These are phyloP conservation scores for Aspergillus novofumigatus DNA, from an alignment of 2,329 filamentous ascomycete genomes.

Conservation along the genomic window DNA sequence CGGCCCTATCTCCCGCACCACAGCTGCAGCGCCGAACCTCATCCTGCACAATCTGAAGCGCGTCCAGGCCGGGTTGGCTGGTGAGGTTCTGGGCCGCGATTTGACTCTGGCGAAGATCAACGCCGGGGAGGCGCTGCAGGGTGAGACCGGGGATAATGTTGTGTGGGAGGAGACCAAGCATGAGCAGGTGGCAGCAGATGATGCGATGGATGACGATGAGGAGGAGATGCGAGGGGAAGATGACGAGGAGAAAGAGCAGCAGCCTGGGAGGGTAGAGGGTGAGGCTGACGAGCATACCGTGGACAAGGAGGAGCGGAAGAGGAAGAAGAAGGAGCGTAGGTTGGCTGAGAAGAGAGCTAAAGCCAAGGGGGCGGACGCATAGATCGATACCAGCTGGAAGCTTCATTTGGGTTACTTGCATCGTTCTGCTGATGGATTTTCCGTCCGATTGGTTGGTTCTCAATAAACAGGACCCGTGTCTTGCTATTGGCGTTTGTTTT, in stretches of 20 bases:
- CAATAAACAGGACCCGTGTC: background rate
- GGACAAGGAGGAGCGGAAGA: slow-evolving; percentile 53
- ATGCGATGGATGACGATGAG: slow-evolving; percentile 36
- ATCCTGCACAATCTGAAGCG: slow-evolving; percentile 44
- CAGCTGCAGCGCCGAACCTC: slow-evolving; percentile 38
- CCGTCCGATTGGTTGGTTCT: slow-evolving; percentile 10
- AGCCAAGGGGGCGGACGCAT: slow-evolving; percentile 27
- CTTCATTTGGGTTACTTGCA: background rate
- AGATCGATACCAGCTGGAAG: slow-evolving; percentile 2
- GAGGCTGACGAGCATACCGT: slow-evolving; percentile 27
- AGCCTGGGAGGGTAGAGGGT: slow-evolving; percentile 26
- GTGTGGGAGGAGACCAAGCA: slow-evolving; percentile 36
- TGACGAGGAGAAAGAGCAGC: slow-evolving; percentile 40
- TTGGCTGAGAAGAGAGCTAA: slow-evolving; percentile 42
- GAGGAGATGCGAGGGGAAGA: slow-evolving; percentile 34
- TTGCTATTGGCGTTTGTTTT: slow-evolving; percentile 18
- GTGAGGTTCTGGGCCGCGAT: slow-evolving; percentile 41
- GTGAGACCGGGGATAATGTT: slow-evolving; percentile 23
- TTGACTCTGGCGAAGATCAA: slow-evolving; percentile 34
- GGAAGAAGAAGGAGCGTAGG: slow-evolving; percentile 52
- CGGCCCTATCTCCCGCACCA: slow-evolving; percentile 40
- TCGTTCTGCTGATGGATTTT: slow-evolving; percentile 12
- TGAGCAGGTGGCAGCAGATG: slow-evolving; percentile 43
- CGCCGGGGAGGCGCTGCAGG: slow-evolving; percentile 29
- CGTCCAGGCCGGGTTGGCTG: slow-evolving; percentile 41